phyloP scores from a whole-genome alignment of 805 yeast genomes.

The Soucietia sequanensis region DNA sequence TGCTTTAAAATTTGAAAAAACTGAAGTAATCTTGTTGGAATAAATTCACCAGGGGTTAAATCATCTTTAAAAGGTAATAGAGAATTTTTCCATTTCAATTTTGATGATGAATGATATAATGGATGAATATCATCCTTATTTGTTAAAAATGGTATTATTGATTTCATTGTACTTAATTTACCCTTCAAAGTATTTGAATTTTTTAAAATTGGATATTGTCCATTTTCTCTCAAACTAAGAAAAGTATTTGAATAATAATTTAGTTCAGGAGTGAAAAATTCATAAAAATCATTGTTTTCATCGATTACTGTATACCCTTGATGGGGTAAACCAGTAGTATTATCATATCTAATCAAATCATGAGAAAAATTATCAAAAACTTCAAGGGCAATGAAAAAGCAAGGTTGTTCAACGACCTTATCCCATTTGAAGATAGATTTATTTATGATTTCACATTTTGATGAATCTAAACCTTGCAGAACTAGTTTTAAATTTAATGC shows the following conservation, averaged over 20 bases:
- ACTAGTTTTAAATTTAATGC: conserved; percentile 34
- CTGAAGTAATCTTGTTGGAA: conserved; percentile 74
- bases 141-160: conserved; percentile 26
- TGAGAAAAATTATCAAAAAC: conserved; percentile 85
- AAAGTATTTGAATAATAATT: conserved; percentile 56
- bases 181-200: conserved; percentile 18
- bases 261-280: conserved; percentile 63
- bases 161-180: conserved; percentile 23
- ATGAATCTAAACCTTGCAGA: conserved; percentile 47
- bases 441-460: conserved; percentile 64
- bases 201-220: conserved; percentile 36
- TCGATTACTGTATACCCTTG: conserved; percentile 80
- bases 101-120: conserved; percentile 46
- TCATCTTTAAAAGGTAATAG: conserved; percentile 66
- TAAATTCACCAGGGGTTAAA: conserved; percentile 69
- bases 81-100: conserved; percentile 45
- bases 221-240: conserved; percentile 53
- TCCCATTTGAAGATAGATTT: conserved; percentile 78
- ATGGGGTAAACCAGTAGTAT: conserved; percentile 59
- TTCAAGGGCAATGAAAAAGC: conserved; percentile 77
- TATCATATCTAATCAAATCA: conserved; percentile 76
- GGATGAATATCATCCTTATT: conserved; percentile 53
- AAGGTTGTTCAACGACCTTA: conserved; percentile 55
- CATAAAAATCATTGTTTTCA: conserved; percentile 70
- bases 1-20: conserved; percentile 61